Percentiles rank a stretch among this genome's conserved stretches.
phyloP scores from a whole-genome alignment of 495 filamentous ascomycete species.

The Penicillium lividum region DNA sequence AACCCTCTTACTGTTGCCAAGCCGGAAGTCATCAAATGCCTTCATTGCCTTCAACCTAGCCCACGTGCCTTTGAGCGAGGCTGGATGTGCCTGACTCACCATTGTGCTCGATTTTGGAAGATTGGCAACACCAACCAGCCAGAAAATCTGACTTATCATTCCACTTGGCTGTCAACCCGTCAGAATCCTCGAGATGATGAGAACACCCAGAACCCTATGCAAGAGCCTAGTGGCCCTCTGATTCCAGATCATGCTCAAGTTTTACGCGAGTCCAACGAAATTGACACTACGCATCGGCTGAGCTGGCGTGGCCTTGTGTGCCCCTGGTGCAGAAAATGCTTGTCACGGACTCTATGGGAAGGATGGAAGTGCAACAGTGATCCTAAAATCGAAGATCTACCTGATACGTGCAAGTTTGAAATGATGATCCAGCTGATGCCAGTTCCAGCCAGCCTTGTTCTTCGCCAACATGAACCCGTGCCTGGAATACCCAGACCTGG shows the following conservation, averaged over 20 bases:
- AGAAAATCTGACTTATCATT: slow-evolving; percentile 51
- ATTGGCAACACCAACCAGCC: slow-evolving; percentile 26
- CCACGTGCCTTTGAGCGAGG: slow-evolving; percentile 54
- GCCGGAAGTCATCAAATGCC: slow-evolving; percentile 36
- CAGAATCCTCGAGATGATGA: slow-evolving; percentile 22
- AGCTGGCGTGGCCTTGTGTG: slow-evolving; percentile 72
- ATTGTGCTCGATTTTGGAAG: slow-evolving; percentile 61
- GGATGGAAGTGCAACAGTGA: slow-evolving; percentile 59
- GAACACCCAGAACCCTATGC: no score
- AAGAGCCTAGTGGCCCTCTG: slow-evolving; percentile 15
- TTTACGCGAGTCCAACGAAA: slow-evolving; percentile 25
- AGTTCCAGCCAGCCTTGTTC: slow-evolving; percentile 11
- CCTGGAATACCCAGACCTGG: neutral
- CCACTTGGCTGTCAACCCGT: slow-evolving; percentile 56
- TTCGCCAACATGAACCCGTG: neutral
- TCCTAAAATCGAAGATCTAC: neutral
- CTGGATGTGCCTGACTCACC: slow-evolving; percentile 68
- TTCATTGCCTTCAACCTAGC: slow-evolving; percentile 37
- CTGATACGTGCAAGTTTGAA: slow-evolving; percentile 47
- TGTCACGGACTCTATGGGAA: slow-evolving; percentile 60
- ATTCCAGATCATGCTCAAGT: slow-evolving; percentile 42
- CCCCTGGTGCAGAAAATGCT: slow-evolving; percentile 65
- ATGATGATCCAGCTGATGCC: slow-evolving; percentile 34
- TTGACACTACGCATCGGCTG: slow-evolving; percentile 30
- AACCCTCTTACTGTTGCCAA: slow-evolving; percentile 19